Percentiles rank a stretch among this genome's conserved stretches.
phyloP scores from a whole-genome alignment of 2,329 filamentous ascomycete species.

The Verticillium nubilum region DNA sequence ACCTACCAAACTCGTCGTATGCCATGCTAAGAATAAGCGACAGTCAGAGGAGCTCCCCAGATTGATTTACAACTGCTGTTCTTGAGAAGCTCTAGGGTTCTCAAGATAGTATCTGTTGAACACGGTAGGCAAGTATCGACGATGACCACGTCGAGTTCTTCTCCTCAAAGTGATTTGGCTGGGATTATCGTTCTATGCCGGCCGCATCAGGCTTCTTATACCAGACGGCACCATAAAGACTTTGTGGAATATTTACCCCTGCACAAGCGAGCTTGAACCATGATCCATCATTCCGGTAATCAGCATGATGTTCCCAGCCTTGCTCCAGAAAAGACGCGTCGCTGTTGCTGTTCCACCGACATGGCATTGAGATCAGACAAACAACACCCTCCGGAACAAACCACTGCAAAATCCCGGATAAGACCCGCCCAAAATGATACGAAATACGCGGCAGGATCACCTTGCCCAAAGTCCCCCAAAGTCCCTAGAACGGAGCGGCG shows the following conservation, averaged over 20 bases:
- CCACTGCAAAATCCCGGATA: background rate
- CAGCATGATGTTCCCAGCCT: background rate
- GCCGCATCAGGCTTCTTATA: background rate
- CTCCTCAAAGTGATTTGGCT: no score
- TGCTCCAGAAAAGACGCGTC: background rate
- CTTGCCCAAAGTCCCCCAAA: background rate
- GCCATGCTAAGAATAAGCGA: background rate
- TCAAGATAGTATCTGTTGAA: no score
- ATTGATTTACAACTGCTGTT: no score
- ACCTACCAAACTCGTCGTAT: background rate
- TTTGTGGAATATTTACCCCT: no score
- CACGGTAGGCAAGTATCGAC: no score
- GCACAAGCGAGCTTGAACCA: background rate
- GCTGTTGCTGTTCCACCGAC: background rate
- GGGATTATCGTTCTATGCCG: background rate
- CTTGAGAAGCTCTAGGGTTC: no score
- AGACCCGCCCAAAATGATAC: background rate
- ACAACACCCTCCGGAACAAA: background rate
- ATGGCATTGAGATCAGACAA: background rate
- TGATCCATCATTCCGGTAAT: background rate
- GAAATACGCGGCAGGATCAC: background rate
- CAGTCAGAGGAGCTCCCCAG: no score
- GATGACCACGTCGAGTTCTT: no score
- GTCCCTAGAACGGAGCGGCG: background rate
- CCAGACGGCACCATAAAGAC: background rate